These are phyloP conservation scores for Fonsecaea monophora DNA, from an alignment of 2,329 filamentous ascomycete species.

Conservation along the genomic window DNA sequence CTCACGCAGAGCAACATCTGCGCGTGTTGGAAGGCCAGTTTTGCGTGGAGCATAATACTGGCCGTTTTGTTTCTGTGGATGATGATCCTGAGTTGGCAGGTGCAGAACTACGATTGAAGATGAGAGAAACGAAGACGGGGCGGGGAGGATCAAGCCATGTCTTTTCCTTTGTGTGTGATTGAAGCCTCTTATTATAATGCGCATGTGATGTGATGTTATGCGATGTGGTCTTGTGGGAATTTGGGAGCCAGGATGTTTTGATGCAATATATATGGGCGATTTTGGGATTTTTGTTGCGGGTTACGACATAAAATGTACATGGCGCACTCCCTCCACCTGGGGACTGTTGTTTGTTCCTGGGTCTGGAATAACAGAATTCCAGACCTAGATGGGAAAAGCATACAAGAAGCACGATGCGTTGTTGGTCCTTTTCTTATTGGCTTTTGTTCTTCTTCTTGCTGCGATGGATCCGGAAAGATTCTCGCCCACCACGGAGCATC, in stretches of 20 bases:
- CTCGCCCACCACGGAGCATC: background rate
- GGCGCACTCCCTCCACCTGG: background rate
- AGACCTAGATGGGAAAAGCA: background rate
- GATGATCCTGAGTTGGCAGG: slow-evolving; percentile 67
- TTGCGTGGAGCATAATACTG: slow-evolving; percentile 69
- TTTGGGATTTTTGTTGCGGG: background rate
- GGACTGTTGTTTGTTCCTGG: background rate
- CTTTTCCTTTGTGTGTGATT: background rate
- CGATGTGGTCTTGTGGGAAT: slow-evolving; percentile 2
- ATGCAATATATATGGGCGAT: slow-evolving; percentile 3
- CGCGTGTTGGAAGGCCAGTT: slow-evolving; percentile 68
- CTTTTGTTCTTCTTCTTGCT: background rate
- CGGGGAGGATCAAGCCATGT: background rate
- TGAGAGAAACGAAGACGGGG: slow-evolving; percentile 5
- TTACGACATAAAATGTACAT: slow-evolving; percentile 10
- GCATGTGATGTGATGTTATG: slow-evolving; percentile 5
- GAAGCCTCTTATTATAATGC: slow-evolving; percentile 3
- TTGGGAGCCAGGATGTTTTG: background rate
- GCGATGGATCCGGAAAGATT: background rate
- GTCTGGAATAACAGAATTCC: background rate
- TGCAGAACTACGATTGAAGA: slow-evolving; percentile 53
- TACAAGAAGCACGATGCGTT: background rate
- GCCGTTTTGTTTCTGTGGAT: slow-evolving; percentile 71
- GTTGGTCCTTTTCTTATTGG: background rate
- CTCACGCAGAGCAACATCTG: slow-evolving; percentile 69